Percentiles rank a stretch among this genome's conserved stretches.
These are phyloP conservation scores for Syzygium syzygioides DNA, from an alignment of 441 rosid species.

Conservation along the genomic window DNA sequence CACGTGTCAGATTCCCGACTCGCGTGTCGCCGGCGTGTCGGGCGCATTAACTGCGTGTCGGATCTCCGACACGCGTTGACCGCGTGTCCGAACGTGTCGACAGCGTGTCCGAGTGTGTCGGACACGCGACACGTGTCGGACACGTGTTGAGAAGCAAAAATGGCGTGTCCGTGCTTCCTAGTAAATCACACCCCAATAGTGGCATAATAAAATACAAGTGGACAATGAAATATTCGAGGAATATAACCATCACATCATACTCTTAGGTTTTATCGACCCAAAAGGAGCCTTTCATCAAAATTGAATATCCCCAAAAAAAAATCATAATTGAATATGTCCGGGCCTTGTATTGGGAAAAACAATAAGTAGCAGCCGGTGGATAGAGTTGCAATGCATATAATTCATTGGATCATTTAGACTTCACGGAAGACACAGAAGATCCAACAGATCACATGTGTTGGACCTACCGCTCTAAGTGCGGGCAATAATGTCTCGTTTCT, in stretches of 20 bases:
- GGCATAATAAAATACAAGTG: background rate
- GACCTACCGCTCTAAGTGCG: background rate
- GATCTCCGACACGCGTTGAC: too few species aligned
- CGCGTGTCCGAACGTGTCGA: too few species aligned
- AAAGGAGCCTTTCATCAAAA: background rate
- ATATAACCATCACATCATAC: background rate
- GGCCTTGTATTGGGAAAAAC: background rate
- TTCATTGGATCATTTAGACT: background rate
- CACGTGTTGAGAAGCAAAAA: too few species aligned
- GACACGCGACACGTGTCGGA: too few species aligned
- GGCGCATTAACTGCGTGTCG: too few species aligned
- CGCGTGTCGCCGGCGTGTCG: too few species aligned
- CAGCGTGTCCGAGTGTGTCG: too few species aligned
- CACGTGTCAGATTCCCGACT: too few species aligned
- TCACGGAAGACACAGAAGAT: background rate
- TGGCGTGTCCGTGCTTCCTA: too few species aligned
- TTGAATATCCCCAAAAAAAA: too few species aligned
- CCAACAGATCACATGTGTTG: background rate
- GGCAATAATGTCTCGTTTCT: background rate
- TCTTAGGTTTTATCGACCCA: background rate
- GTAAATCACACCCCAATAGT: too few species aligned
- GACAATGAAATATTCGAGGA: background rate
- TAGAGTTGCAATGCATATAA: background rate
- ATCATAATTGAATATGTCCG: too few species aligned
- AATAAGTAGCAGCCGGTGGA: background rate